Base-by-base conservation (phyloP, 768 basidiomycete genomes). In the Candolleomyces efflorescens region DNA sequence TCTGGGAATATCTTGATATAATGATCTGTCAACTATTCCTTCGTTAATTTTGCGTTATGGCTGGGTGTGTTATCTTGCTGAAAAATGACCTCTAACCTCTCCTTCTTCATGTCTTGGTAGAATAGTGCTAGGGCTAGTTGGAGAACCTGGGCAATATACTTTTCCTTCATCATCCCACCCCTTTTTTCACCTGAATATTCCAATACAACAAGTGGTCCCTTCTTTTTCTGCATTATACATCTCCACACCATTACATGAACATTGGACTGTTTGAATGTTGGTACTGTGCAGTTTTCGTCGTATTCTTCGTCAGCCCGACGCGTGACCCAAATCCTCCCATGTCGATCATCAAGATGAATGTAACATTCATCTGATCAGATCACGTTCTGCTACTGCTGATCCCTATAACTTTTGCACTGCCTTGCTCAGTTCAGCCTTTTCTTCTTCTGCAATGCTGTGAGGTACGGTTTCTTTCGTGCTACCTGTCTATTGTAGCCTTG, bases 141-240 rank as follows among this genome's bases (percentile, higher is more conserved):
- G 13, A 68, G 55, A 53, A 68, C 65, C 55, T 69, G 65, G 15
- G 64, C 58, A 26, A 60, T 55, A 50, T 70, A 70, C 46, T 61
- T 15, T 10, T 57, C 22, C 12, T 44, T 47, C 26, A 36, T 59
- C 58, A 62, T 63, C 43, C 65, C 57, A 18, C 64, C 63, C n/a
- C 63, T 63, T 46, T 53, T 58, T 23, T 64, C 62, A 38, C 64
- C 62, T 26, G 61, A 64, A 47, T 67, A 63, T 51, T 68, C 63
- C 46, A 68, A 53, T 23, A 64, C 62, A 59, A 64, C 48, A 24
- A 69, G 60, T 38, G 60, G 60, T n/a, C 66, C 67, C 46, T 66
- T 63, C 48, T 27, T 23, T 26, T 61, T 60, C n/a, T 61, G 45
- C 54, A 62, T 62, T n/a, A 69, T 63, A 52, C 62, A 66, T 13